Evolutionary conservation across 768 basidiomycete species (phyloP).

Genomic region (Lactifluus rugatus): DNA sequence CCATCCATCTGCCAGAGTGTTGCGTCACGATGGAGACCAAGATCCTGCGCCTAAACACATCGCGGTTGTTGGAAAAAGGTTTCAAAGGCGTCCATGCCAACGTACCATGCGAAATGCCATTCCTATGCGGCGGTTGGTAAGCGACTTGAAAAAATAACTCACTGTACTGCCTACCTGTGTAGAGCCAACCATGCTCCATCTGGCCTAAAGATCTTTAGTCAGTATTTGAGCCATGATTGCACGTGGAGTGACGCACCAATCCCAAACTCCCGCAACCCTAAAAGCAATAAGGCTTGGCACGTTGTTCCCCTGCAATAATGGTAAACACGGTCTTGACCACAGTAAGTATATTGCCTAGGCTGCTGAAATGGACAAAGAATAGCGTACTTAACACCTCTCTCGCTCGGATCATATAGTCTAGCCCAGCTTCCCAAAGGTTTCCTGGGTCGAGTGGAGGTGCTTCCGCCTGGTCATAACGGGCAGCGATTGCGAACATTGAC

Average conservation of each 20-base stretch:
- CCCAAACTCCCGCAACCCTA: conserved; percentile 80
- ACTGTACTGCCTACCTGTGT: conserved; percentile 41
- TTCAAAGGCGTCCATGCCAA: background rate
- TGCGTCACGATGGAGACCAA: conserved; percentile 73
- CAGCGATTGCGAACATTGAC: conserved; percentile 74
- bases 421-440: conserved; percentile 65
- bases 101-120: conserved; percentile 70
- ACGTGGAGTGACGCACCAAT: conserved; percentile 40
- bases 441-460: conserved; percentile 32
- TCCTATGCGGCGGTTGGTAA: conserved; percentile 28
- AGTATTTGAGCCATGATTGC: background rate
- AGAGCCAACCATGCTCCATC: conserved; percentile 84
- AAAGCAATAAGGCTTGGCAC: conserved; percentile 68
- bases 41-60: conserved; percentile 53
- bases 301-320: conserved; percentile 64
- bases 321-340: conserved; percentile 43
- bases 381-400: conserved; percentile 51
- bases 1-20: conserved; percentile 63
- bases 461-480: conserved; percentile 54
- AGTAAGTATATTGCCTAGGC: background rate
- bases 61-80: conserved; percentile 6
- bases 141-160: background rate
- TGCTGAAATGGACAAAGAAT: background rate
- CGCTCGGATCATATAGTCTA: conserved; percentile 53
- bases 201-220: conserved; percentile 27